Percentiles rank a stretch among this genome's conserved stretches.
Evolutionary conservation across 805 yeast species (phyloP).

Genomic region (Saccharomycopsis oosterbeekiorum): DNA sequence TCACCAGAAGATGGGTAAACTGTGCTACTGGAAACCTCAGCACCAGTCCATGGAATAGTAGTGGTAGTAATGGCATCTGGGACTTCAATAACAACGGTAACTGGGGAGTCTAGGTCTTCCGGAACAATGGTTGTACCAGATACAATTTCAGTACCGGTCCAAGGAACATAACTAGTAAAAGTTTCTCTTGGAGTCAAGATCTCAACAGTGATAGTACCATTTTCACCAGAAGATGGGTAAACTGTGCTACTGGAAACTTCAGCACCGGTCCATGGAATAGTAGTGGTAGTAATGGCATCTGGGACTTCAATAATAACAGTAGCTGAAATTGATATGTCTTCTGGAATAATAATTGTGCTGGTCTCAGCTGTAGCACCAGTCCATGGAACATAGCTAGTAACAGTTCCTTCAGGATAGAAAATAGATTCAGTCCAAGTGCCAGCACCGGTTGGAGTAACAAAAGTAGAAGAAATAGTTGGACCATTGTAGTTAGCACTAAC

Average conservation of each 20-base stretch:
- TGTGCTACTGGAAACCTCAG: conserved; percentile 4
- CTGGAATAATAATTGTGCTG: background rate
- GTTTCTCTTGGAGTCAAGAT: conserved; percentile 1
- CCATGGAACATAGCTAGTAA: background rate
- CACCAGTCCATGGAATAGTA: conserved; percentile 5
- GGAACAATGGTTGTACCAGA: background rate
- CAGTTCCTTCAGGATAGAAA: background rate
- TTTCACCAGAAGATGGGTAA: background rate
- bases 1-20: background rate
- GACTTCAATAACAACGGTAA: conserved; percentile 1
- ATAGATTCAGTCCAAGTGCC: conserved; percentile 1
- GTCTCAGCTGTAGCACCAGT: background rate
- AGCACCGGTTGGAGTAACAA: conserved; percentile 7
- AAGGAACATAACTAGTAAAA: background rate
- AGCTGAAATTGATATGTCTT: background rate
- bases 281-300: background rate
- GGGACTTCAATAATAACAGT: conserved; percentile 7
- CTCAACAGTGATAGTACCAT: background rate
- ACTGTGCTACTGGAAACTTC: conserved; percentile 3
- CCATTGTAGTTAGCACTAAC: conserved; percentile 1
- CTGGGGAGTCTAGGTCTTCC: background rate
- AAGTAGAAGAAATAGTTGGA: background rate
- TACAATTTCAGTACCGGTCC: background rate
- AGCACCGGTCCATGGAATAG: conserved; percentile 5
- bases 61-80: conserved; percentile 5